Conservation (phyloP, 108 stramenopile genomes). For the Nannochloropsis oceanica region DNA sequence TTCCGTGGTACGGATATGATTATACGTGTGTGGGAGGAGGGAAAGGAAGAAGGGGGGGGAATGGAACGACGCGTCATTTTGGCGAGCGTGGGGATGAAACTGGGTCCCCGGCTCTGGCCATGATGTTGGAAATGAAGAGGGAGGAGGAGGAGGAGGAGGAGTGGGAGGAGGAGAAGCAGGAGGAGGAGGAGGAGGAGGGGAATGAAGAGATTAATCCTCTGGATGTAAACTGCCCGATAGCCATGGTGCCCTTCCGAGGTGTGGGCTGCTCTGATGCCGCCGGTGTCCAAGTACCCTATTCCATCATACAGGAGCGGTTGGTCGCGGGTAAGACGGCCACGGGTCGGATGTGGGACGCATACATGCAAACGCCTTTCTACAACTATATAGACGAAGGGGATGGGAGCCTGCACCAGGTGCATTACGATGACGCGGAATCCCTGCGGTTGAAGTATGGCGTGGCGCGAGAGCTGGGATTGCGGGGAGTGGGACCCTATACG, state of each 20-base stretch:
- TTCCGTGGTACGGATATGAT: constrained; percentile 48
- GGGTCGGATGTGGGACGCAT: background rate
- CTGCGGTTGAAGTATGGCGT: background rate
- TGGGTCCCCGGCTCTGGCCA: too few relatives aligned
- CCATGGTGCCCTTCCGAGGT: constrained; percentile 42
- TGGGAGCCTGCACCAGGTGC: background rate
- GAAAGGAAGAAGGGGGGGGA: background rate
- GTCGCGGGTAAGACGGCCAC: background rate
- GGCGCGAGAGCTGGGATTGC: background rate
- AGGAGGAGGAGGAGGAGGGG: background rate
- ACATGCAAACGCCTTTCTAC: background rate
- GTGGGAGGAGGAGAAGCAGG: background rate
- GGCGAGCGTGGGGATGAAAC: too few relatives aligned
- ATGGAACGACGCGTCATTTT: background rate
- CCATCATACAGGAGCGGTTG: background rate
- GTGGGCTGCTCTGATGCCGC: constrained; percentile 45
- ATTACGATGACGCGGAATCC: background rate
- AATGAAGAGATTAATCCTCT: background rate
- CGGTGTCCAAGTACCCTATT: constrained; percentile 2
- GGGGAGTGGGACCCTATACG: background rate
- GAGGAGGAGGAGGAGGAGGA: background rate
- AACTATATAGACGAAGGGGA: background rate
- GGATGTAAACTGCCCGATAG: constrained; percentile 27
- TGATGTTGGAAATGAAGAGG: background rate
- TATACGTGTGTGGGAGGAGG: constrained; percentile 34